These are phyloP conservation scores for Hymenoscyphus scutula DNA, from an alignment of 2,329 filamentous ascomycete genomes.

Conservation along the genomic window DNA sequence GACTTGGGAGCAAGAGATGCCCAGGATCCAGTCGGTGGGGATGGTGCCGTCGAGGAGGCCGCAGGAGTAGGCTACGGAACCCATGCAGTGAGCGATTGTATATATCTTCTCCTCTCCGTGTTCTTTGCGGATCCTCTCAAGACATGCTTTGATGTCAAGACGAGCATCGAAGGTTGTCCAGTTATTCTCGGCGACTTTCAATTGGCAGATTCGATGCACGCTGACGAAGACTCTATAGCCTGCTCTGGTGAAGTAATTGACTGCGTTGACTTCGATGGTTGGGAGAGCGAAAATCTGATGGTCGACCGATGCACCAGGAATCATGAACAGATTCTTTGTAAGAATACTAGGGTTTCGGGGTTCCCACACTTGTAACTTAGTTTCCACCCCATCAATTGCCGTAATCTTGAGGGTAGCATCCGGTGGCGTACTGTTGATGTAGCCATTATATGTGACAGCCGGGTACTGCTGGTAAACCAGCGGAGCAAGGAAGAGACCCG, in stretches of 20 bases:
- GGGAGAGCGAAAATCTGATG: conserved; percentile 62
- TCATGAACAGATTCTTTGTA: conserved; percentile 54
- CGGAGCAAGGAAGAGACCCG: conserved; percentile 53
- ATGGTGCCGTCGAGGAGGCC: conserved; percentile 63
- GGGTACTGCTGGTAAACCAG: conserved; percentile 57
- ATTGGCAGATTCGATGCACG: conserved; percentile 56
- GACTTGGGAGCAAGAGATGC: conserved; percentile 58
- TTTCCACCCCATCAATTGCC: conserved; percentile 51
- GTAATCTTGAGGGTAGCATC: conserved; percentile 44
- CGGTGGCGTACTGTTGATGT: conserved; percentile 50
- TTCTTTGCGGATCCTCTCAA: conserved; percentile 49
- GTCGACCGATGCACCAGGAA: conserved; percentile 62
- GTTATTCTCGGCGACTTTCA: conserved; percentile 48
- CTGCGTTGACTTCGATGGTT: conserved; percentile 60
- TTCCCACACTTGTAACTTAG: conserved; percentile 57
- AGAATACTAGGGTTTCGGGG: conserved; percentile 40
- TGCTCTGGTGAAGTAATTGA: conserved; percentile 60
- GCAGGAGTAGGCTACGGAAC: conserved; percentile 55
- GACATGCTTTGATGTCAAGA: conserved; percentile 55
- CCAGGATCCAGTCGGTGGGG: conserved; percentile 53
- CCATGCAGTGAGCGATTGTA: conserved; percentile 62
- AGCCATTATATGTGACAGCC: conserved; percentile 46
- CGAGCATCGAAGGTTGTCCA: conserved; percentile 61
- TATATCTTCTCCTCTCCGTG: conserved; percentile 47
- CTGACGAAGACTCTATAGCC: conserved; percentile 60